A percentile compares a stretch with the other conserved stretches of the same genome.
Conservation (phyloP, 495 filamentous ascomycete species). For the Penicillium parvum region DNA sequence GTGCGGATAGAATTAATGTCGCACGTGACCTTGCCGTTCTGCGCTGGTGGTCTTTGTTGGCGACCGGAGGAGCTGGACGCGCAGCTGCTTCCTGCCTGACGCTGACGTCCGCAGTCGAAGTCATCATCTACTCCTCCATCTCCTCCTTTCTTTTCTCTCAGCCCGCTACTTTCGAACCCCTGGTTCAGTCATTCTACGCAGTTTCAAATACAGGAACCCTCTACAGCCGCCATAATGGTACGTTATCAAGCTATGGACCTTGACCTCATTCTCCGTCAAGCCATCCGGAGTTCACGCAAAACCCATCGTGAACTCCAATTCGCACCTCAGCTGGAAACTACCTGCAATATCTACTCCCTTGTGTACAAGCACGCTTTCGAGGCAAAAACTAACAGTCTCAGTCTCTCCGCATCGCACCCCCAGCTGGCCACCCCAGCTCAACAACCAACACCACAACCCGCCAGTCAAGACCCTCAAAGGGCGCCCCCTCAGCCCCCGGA, state of each 20-base stretch:
- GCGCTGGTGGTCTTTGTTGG: constrained; percentile 22
- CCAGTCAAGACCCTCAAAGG: constrained; percentile 49
- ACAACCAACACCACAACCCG: constrained; percentile 52
- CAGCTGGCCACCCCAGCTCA: constrained; percentile 51
- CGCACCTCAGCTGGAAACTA: not conserved
- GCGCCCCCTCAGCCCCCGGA: constrained; percentile 84
- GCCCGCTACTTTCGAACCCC: not conserved
- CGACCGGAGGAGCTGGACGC: constrained; percentile 37
- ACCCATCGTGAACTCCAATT: not conserved
- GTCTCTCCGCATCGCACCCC: constrained; percentile 86
- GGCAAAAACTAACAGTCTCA: constrained; percentile 34
- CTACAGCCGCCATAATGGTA: constrained; percentile 30
- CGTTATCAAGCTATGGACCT: constrained; percentile 25
- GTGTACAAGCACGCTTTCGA: not conserved
- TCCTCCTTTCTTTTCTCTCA: constrained; percentile 6
- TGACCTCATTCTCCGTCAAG: constrained; percentile 10
- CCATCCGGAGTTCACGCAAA: constrained; percentile 5
- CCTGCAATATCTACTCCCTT: not conserved
- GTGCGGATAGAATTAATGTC: constrained; percentile 7
- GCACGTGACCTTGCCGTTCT: constrained; percentile 37
- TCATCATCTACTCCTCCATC: constrained; percentile 11
- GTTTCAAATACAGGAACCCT: not conserved
- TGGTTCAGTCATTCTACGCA: not conserved
- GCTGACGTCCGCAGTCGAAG: constrained; percentile 21
- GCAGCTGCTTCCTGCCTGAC: constrained; percentile 31